phyloP scores from a whole-genome alignment of 371 early-diverging fungal species.

The Capillidium rhysosporum region DNA sequence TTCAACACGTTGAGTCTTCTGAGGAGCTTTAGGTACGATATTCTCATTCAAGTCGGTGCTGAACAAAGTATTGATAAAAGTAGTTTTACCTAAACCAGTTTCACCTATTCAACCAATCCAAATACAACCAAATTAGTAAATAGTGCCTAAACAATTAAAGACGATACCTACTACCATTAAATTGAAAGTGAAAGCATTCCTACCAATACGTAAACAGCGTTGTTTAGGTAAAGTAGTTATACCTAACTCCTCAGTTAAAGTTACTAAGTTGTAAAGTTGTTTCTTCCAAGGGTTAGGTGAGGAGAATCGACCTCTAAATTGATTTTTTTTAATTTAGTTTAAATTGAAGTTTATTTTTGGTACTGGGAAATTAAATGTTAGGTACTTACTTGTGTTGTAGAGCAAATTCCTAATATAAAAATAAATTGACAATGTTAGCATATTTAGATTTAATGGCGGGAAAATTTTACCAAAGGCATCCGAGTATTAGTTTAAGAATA shows the following conservation, averaged over 20 bases:
- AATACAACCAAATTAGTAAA: background rate
- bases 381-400: too few relatives aligned
- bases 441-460: too few relatives aligned
- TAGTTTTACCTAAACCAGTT: constrained; percentile 80
- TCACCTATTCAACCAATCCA: constrained; percentile 24
- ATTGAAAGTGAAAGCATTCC: constrained; percentile 42
- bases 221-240: constrained; percentile 48
- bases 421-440: too few relatives aligned
- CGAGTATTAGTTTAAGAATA: too few relatives aligned
- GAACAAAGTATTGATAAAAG: constrained; percentile 83
- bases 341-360: background rate
- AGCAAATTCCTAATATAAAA: too few relatives aligned
- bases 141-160: background rate
- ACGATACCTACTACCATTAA: constrained; percentile 61
- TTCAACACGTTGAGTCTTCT: constrained; percentile 35
- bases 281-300: constrained; percentile 57
- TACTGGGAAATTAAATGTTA: too few relatives aligned
- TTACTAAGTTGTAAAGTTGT: constrained; percentile 22
- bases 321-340: background rate
- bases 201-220: constrained; percentile 33
- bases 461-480: too few relatives aligned
- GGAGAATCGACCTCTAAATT: constrained; percentile 5
- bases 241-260: constrained; percentile 30
- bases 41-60: constrained; percentile 40
- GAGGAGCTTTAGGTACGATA: constrained; percentile 26